phyloP scores from a whole-genome alignment of 2,329 filamentous ascomycete genomes.

The Pseudogymnoascus sp. region DNA sequence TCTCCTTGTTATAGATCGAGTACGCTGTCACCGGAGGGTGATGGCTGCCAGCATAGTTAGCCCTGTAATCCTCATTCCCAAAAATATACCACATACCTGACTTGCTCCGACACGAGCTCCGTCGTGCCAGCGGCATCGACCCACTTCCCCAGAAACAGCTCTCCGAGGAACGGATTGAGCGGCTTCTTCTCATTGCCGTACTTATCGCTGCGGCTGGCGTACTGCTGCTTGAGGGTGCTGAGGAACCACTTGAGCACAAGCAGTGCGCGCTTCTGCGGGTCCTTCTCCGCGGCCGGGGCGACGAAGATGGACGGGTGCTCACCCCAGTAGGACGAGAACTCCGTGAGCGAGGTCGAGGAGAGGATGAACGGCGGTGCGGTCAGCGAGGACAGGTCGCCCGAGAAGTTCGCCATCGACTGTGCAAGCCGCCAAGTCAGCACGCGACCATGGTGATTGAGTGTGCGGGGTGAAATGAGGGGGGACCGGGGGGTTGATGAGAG shows the following conservation, averaged over 20 bases:
- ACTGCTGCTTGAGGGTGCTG: constrained; percentile 83
- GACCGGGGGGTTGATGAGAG: background rate
- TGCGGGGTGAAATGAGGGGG: constrained; percentile 7
- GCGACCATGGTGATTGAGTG: constrained; percentile 7
- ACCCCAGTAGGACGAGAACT: constrained; percentile 77
- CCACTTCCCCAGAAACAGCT: constrained; percentile 91
- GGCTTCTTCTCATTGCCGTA: constrained; percentile 95
- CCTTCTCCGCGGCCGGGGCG: constrained; percentile 69
- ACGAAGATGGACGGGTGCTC: constrained; percentile 71
- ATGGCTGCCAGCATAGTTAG: constrained; percentile 43
- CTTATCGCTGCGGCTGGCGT: constrained; percentile 63
- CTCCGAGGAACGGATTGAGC: constrained; percentile 89
- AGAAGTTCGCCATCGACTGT: constrained; percentile 68
- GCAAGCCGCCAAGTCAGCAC: background rate
- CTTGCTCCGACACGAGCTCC: constrained; percentile 85
- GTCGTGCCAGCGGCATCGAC: constrained; percentile 73
- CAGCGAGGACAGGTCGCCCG: constrained; percentile 70
- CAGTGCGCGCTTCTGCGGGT: constrained; percentile 72
- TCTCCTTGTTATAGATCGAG: constrained; percentile 76
- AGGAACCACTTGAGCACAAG: constrained; percentile 96
- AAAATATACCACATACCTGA: constrained; percentile 46
- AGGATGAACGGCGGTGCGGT: constrained; percentile 79
- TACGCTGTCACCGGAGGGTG: constrained; percentile 95
- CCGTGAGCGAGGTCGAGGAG: constrained; percentile 66
- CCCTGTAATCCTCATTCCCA: background rate